Evolutionary conservation across 495 filamentous ascomycete genomes (phyloP).

Genomic region (Aspergillus incahuasiensis): DNA sequence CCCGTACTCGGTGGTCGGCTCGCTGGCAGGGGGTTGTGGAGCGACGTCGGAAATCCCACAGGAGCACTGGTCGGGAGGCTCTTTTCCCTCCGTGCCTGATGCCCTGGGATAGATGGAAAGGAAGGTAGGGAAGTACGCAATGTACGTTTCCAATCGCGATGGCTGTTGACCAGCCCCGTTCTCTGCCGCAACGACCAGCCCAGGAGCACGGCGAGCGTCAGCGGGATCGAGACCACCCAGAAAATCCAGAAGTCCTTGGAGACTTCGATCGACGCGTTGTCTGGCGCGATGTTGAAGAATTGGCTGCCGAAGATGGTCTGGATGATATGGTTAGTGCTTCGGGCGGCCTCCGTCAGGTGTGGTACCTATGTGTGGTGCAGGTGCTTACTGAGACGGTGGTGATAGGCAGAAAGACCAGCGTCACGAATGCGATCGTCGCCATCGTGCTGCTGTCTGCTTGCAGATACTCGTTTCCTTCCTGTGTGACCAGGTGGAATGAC

Average conservation of each 20-base stretch:
- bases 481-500: slow-evolving; percentile 1
- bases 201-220: not conserved
- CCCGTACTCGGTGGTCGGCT: too few relatives aligned
- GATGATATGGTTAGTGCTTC: not conserved
- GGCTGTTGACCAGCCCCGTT: not conserved
- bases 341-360: not conserved
- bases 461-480: not conserved
- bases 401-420: not conserved
- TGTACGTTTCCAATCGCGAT: too few relatives aligned
- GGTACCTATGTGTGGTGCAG: too few relatives aligned
- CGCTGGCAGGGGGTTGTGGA: too few relatives aligned
- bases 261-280: not conserved
- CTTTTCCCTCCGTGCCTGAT: too few relatives aligned
- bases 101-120: too few relatives aligned
- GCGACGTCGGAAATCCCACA: too few relatives aligned
- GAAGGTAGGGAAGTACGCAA: too few relatives aligned
- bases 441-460: not conserved
- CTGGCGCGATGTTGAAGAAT: not conserved
- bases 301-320: not conserved
- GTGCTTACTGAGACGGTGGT: not conserved
- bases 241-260: not conserved
- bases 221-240: not conserved
- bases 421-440: slow-evolving; percentile 1
- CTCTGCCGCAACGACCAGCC: not conserved
- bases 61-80: too few relatives aligned